Evolutionary conservation across 1,284 basidiomycete species (phyloP), one percentile per base, ranked within the genome.

Genomic region (Polyporus tsugae): DNA sequence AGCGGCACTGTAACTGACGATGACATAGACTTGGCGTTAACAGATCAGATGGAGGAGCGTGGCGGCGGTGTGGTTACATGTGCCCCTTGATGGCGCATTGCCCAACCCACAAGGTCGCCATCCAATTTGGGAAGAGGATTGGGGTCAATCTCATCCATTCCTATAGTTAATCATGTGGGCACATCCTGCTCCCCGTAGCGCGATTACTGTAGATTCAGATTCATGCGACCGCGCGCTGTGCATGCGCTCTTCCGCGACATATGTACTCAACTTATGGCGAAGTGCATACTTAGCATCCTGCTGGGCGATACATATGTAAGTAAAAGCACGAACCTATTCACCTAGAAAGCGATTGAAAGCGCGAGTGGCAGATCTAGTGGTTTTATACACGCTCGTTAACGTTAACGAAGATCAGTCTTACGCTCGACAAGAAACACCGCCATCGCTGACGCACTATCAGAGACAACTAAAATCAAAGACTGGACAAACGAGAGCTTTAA

Each of bases 41-140:
- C 46, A 52, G 52, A 55, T 55, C 52, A 35, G 29, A 55, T 55
- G 52, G 29, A 55, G 52, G 33, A 35, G 52, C 29, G 33, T 13
- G 19, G 52, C 29, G 17, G 29, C 25, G 13, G 52, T 55, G 52
- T 55, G 52, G 52, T 33, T 55, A 55, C 52, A 35, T 35, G 29
- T 35, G 25, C 29, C 29, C 15, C 29, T 55, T 29, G 52, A 55
- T 35, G 52, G 1, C 10, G 25, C 52, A 55, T 13, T 55, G 52
- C 33, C 33, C 15, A 33, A 19, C 17, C 10, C 52, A 35, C 29
- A 29, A 29, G 52, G 52, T 35, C 15, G 33, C 25, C 33, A 17
- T 35, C 29, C 25, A 2, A 55, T 35, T 19, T 13, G 2, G 46
- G 46, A 49, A 22, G 22, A 52, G 22, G 46, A 52, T 11, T 25